A percentile compares a stretch with the other conserved stretches of the same genome.
phyloP scores from a whole-genome alignment of 805 yeast genomes.

The Yamadazyma philogaea region DNA sequence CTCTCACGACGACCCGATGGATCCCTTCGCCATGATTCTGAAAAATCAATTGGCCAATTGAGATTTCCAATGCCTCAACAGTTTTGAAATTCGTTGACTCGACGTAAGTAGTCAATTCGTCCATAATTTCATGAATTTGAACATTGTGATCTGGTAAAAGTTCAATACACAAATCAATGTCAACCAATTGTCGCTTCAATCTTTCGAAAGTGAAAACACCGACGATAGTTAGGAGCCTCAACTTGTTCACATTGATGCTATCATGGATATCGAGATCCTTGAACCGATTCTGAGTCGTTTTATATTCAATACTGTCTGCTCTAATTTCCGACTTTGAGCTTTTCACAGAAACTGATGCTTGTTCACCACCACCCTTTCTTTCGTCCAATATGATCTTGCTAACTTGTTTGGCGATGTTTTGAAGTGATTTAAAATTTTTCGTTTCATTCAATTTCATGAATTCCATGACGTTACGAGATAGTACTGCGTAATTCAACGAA shows the following conservation, averaged over 20 bases:
- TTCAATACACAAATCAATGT: conserved; percentile 45
- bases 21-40: conserved; percentile 35
- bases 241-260: conserved; percentile 41
- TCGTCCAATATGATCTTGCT: conserved; percentile 43
- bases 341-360: conserved; percentile 37
- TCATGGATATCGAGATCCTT: conserved; percentile 17
- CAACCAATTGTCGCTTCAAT: conserved; percentile 74
- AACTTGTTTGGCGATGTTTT: conserved; percentile 48
- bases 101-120: conserved; percentile 55
- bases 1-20: conserved; percentile 50
- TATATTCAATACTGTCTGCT: conserved; percentile 48
- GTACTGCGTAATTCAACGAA: conserved; percentile 85
- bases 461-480: conserved; percentile 61
- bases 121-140: conserved; percentile 42
- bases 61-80: conserved; percentile 84
- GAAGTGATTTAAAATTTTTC: conserved; percentile 41
- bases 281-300: conserved; percentile 30
- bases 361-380: conserved; percentile 45
- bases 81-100: conserved; percentile 83
- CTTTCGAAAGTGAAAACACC: conserved; percentile 95
- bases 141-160: conserved; percentile 28
- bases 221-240: conserved; percentile 70
- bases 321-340: conserved; percentile 58
- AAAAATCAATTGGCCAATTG: conserved; percentile 59
- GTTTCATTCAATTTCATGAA: conserved; percentile 44